phyloP scores from a whole-genome alignment of 768 basidiomycete species.

The Strobilomyces dryophilus region DNA sequence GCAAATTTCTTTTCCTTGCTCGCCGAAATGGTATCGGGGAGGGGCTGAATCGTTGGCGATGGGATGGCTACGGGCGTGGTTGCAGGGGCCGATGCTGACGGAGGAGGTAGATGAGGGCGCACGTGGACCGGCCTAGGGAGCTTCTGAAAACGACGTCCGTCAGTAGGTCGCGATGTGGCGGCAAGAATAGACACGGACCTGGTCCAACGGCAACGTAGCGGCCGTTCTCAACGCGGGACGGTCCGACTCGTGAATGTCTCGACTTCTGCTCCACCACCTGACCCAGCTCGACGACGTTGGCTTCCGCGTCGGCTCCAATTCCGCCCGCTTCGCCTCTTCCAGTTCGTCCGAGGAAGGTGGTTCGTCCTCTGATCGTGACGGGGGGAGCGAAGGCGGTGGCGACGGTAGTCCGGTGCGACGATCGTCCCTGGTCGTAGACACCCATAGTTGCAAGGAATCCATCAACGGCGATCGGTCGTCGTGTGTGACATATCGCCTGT shows the following conservation, averaged over 20 bases:
- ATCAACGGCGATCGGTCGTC: conserved; percentile 71
- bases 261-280: conserved; percentile 77
- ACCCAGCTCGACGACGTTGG: conserved; percentile 70
- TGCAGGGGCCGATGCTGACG: conserved; percentile 43
- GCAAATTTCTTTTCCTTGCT: conserved; percentile 58
- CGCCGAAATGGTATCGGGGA: conserved; percentile 8
- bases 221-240: conserved; percentile 22
- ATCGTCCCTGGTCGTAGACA: conserved; percentile 32
- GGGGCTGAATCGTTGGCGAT: conserved; percentile 28
- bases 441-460: conserved; percentile 64
- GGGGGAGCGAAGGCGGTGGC: conserved; percentile 4
- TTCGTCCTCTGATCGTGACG: conserved; percentile 28
- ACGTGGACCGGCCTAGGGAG: conserved; percentile 1
- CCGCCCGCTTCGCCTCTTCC: conserved; percentile 33
- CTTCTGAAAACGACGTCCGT: conserved; percentile 13
- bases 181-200: conserved; percentile 13
- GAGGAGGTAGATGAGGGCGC: conserved; percentile 4
- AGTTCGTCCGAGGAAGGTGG: conserved; percentile 16
- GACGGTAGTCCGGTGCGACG: conserved; percentile 14
- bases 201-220: conserved; percentile 21
- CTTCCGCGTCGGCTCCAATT: conserved; percentile 37
- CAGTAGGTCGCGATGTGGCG: background rate
- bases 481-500: conserved; percentile 74
- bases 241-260: conserved; percentile 29
- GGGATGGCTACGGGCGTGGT: conserved; percentile 36